A percentile compares a stretch with the other conserved stretches of the same genome.
Evolutionary conservation across 176 grass and related monocot species (phyloP).

Genomic region (Aegilops longissima): DNA sequence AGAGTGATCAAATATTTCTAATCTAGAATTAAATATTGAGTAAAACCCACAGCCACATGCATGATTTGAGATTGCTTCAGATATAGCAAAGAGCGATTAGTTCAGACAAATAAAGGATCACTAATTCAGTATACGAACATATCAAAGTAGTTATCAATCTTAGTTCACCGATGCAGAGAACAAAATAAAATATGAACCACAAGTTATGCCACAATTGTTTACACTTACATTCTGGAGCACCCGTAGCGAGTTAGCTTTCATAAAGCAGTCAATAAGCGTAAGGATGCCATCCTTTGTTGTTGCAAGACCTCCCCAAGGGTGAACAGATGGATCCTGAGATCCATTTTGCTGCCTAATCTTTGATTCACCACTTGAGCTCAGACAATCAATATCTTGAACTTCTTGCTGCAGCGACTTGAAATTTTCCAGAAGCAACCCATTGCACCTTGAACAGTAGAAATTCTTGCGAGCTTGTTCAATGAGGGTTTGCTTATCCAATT

Average conservation of each 20-base stretch:
- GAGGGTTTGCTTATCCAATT: constrained; percentile 93
- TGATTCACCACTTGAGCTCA: constrained; percentile 21
- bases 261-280: constrained; percentile 86
- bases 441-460: constrained; percentile 95
- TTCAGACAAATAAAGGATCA: constrained; percentile 28
- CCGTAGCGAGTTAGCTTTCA: constrained; percentile 63
- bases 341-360: constrained; percentile 34
- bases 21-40: constrained; percentile 9
- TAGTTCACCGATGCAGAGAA: constrained; percentile 22
- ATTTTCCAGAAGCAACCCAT: constrained; percentile 83
- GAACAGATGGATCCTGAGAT: constrained; percentile 63
- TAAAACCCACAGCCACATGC: background rate
- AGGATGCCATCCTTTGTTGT: constrained; percentile 84
- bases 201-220: background rate
- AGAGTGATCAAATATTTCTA: background rate
- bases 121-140: constrained; percentile 15
- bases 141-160: background rate
- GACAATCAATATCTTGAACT: constrained; percentile 31
- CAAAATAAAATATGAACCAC: constrained; percentile 15
- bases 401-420: constrained; percentile 77
- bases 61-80: constrained; percentile 15
- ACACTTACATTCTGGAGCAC: constrained; percentile 84
- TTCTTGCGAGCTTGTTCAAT: constrained; percentile 91
- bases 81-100: constrained; percentile 10
- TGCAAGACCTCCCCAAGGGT: constrained; percentile 90